Percentiles rank a stretch among this genome's conserved stretches.
phyloP scores from a whole-genome alignment of 257 asterid genomes.

The Salvia hispanica region DNA sequence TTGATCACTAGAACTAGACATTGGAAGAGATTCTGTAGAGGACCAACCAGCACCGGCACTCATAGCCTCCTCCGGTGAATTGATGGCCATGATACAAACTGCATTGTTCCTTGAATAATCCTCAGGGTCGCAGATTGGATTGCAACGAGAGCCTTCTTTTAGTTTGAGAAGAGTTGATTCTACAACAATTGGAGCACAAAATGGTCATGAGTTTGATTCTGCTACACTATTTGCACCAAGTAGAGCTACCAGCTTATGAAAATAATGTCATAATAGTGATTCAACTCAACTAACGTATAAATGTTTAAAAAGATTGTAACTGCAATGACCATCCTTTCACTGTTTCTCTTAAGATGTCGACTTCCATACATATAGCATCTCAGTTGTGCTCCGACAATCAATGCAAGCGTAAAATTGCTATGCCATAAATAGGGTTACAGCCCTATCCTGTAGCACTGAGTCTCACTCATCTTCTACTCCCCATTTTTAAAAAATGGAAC shows the following conservation, averaged over 20 bases:
- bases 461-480: neutral
- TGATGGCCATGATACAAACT: conserved; percentile 34
- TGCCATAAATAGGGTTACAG: conserved; percentile 11
- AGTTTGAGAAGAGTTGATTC: conserved; percentile 81
- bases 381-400: neutral
- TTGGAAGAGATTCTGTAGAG: conserved; percentile 35
- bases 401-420: too few species aligned
- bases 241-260: neutral
- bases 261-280: neutral
- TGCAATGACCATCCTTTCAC: neutral
- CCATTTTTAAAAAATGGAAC: neutral
- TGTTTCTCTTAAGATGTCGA: neutral
- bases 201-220: neutral
- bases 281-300: neutral
- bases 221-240: neutral
- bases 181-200: conserved; percentile 32
- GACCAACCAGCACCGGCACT: conserved; percentile 38
- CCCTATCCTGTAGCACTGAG: neutral
- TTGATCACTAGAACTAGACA: conserved; percentile 34
- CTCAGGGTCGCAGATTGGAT: conserved; percentile 35
- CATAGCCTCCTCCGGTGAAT: conserved; percentile 29
- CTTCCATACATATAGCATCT: neutral
- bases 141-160: conserved; percentile 64
- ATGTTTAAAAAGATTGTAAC: conserved; percentile 5
- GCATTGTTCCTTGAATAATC: conserved; percentile 32